phyloP scores from a whole-genome alignment of 352 stramenopile genomes.

The Pythium phragmiticola region DNA sequence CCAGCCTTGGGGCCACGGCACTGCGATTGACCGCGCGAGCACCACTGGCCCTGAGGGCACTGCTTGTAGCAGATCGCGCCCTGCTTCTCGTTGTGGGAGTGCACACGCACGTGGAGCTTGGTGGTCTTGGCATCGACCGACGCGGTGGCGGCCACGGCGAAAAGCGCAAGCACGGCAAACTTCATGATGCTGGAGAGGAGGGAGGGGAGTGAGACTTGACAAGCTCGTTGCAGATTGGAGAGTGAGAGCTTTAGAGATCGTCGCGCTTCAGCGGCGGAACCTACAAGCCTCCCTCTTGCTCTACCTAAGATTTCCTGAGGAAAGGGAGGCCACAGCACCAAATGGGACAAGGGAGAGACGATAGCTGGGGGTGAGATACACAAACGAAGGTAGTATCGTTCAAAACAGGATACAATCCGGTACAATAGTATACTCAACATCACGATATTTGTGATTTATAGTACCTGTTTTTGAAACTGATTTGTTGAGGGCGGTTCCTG shows the following conservation, averaged over 20 bases:
- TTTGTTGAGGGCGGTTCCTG: not conserved
- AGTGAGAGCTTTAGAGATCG: not conserved
- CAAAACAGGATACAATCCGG: too few relatives aligned
- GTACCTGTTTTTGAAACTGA: not conserved
- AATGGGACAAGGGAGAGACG: too few relatives aligned
- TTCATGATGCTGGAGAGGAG: conserved; percentile 7
- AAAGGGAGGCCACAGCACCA: too few relatives aligned
- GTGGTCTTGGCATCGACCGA: conserved; percentile 19
- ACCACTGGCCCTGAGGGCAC: conserved; percentile 36
- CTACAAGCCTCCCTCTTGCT: too few relatives aligned
- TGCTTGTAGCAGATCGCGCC: conserved; percentile 19
- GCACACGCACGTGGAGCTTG: conserved; percentile 26
- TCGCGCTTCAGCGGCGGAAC: too few relatives aligned
- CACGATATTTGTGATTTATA: not conserved
- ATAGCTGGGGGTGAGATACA: too few relatives aligned
- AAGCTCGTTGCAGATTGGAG: too few relatives aligned
- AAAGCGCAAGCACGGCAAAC: conserved; percentile 13
- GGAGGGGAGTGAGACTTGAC: not conserved
- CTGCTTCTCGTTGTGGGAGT: conserved; percentile 13
- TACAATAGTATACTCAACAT: not conserved
- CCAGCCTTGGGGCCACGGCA: conserved; percentile 24
- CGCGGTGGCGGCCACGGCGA: conserved; percentile 1
- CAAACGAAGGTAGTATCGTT: too few relatives aligned
- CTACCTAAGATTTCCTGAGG: too few relatives aligned
- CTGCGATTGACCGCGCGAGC: conserved; percentile 26